Conservation (phyloP, 1,284 basidiomycete species). For the Inonotus hispidus region DNA sequence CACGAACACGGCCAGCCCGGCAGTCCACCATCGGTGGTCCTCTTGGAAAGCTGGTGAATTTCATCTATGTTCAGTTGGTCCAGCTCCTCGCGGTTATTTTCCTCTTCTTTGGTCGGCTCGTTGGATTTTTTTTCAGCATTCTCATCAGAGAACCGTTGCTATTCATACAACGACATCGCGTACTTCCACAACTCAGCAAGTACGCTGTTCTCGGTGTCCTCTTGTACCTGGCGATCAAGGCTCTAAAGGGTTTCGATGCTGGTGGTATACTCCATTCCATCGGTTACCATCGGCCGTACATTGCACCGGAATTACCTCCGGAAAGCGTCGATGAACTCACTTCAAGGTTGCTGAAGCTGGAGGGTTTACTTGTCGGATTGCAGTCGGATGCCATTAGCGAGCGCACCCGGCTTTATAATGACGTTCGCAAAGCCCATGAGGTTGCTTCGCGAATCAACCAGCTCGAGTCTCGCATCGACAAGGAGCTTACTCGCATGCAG, state of each 20-base stretch:
- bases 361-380: slow-evolving; percentile 53
- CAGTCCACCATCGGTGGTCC: slow-evolving; percentile 41
- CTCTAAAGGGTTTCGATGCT: background rate
- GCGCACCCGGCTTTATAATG: slow-evolving; percentile 45
- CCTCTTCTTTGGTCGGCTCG: slow-evolving; percentile 36
- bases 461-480: slow-evolving; percentile 53
- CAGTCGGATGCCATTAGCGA: slow-evolving; percentile 48
- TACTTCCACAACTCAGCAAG: slow-evolving; percentile 32
- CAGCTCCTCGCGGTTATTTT: slow-evolving; percentile 30
- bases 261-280: background rate
- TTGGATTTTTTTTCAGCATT: slow-evolving; percentile 41
- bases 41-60: slow-evolving; percentile 42
- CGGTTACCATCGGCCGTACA: slow-evolving; percentile 15
- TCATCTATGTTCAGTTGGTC: slow-evolving; percentile 27
- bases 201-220: slow-evolving; percentile 33
- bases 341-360: slow-evolving; percentile 59
- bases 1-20: slow-evolving; percentile 20
- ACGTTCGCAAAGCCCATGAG: slow-evolving; percentile 43
- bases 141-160: slow-evolving; percentile 41
- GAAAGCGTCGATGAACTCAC: slow-evolving; percentile 67
- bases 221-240: slow-evolving; percentile 1
- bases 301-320: slow-evolving; percentile 54
- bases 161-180: slow-evolving; percentile 27
- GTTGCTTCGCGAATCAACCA: slow-evolving; percentile 44
- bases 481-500: slow-evolving; percentile 44